phyloP scores from a whole-genome alignment of 768 basidiomycete genomes.

The Auricularia cornea region DNA sequence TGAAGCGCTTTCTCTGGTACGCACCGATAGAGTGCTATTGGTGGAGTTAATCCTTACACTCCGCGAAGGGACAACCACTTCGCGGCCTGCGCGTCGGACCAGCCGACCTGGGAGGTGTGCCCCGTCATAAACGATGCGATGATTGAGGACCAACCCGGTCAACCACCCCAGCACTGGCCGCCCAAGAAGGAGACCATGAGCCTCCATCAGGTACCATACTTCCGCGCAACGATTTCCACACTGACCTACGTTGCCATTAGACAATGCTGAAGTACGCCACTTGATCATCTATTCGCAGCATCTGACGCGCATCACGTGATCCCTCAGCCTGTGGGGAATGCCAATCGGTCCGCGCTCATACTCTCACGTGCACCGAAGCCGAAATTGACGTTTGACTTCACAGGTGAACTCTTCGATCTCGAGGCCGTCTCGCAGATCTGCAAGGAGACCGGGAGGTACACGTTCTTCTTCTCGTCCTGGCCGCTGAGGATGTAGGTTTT shows the following conservation, averaged over 20 bases:
- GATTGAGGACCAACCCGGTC: background rate
- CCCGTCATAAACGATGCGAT: slow-evolving; percentile 1
- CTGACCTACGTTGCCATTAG: background rate
- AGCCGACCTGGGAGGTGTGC: slow-evolving; percentile 54
- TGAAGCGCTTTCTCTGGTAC: background rate
- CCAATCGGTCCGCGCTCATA: slow-evolving; percentile 36
- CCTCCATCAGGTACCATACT: background rate
- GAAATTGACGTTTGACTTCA: background rate
- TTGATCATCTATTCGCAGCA: background rate
- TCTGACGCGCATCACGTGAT: background rate
- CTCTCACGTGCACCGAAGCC: too few species aligned
- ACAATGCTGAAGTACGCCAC: background rate
- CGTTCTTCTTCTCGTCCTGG: slow-evolving; percentile 73
- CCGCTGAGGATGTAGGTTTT: slow-evolving; percentile 56
- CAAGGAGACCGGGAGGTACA: slow-evolving; percentile 51
- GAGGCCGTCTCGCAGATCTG: slow-evolving; percentile 52
- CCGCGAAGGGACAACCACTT: slow-evolving; percentile 62
- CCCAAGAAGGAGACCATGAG: background rate
- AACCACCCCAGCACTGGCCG: background rate
- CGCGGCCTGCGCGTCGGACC: slow-evolving; percentile 59
- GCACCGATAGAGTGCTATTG: too few species aligned
- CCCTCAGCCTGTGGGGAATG: slow-evolving; percentile 58
- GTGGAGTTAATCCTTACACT: fast-evolving
- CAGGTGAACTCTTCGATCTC: slow-evolving; percentile 59
- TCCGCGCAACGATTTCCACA: too few species aligned